Evolutionary conservation across 257 asterid species (phyloP).

Genomic region (Craterostigma plantagineum): DNA sequence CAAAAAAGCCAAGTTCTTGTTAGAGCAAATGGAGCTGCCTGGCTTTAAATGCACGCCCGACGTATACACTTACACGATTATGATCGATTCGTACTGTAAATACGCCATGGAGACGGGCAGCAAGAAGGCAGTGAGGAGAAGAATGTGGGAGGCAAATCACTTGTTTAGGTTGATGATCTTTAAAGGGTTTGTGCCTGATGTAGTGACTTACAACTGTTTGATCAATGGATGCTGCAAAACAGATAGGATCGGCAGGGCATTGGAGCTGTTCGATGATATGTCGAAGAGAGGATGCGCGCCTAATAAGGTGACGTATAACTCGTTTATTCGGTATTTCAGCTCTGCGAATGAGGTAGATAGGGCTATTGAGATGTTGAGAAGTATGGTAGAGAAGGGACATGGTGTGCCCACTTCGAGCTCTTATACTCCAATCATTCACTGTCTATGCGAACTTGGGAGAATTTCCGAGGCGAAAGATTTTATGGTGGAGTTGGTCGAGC

Average conservation of each 20-base stretch:
- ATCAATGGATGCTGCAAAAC: constrained; percentile 93
- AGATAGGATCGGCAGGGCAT: constrained; percentile 63
- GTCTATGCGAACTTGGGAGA: constrained; percentile 72
- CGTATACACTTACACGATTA: constrained; percentile 53
- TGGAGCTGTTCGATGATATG: constrained; percentile 83
- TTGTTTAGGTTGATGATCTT: constrained; percentile 72
- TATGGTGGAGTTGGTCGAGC: constrained; percentile 42
- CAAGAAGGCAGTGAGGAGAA: constrained; percentile 63
- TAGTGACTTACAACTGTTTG: constrained; percentile 81
- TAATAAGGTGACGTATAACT: constrained; percentile 60
- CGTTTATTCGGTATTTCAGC: constrained; percentile 72
- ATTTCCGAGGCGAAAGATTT: constrained; percentile 43
- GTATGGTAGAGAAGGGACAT: constrained; percentile 42
- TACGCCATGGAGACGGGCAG: constrained; percentile 59
- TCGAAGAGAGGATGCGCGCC: constrained; percentile 46
- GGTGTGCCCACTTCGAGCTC: constrained; percentile 61
- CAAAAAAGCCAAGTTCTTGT: constrained; percentile 58
- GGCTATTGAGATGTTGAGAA: constrained; percentile 72
- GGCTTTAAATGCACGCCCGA: constrained; percentile 78
- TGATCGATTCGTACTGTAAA: constrained; percentile 68
- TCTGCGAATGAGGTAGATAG: constrained; percentile 64
- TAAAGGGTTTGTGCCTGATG: constrained; percentile 78
- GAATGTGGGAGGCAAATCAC: constrained; percentile 92
- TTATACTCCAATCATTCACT: constrained; percentile 63
- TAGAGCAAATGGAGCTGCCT: constrained; percentile 80